Base-by-base conservation (phyloP, 169 alveolate species). In the Cardiosporidium cionae region DNA sequence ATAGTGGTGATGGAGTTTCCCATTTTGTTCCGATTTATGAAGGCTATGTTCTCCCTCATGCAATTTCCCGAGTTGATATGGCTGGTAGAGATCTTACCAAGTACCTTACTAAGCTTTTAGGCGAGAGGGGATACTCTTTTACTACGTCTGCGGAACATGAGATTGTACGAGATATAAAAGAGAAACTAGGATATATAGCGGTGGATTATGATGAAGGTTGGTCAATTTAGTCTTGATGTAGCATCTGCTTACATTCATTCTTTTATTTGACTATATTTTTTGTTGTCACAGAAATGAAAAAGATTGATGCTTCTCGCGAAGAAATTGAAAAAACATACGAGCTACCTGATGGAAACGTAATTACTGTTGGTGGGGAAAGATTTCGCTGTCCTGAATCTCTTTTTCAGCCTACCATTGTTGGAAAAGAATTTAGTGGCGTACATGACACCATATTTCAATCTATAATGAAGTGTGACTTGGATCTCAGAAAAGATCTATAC, bases 21-120 rank as follows among this genome's bases (percentile, higher is more conserved):
- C 98, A 96, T 91, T 93, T 98, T 62, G 98, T 96, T 52, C 98
- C 99, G 32, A 94, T 97, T 77, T 96, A 96, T 87, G 99, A 97
- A 82, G 99, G 92, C 91, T 31, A 78, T 81, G 78, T 81, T 2
- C 28, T 73, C 22, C 80, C 80, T 23, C 80, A 64, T 37, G 69
- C 69, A 9, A 63, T 89, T 62, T 78, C 86, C 87, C 85, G 97
- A 67, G 80, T 95, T 52, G 96, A 93, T 70, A 81, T 97, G 71
- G 99, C 99, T 3, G 99, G 99, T 33, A 86, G 98, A 72, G 99
- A 95, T 81, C 80, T 95, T 35, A 93, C 98, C 16, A 92, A 95
- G 58, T 93, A 86, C 89, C 78, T 96, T 91, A 90, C 85, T 88
- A 94, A 91, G 80, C 86, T 95, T 68, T 85, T 97, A 52, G 86